These are phyloP conservation scores for Pseudonitzschia pungens DNA, from an alignment of 108 stramenopile species.

Conservation along the genomic window DNA sequence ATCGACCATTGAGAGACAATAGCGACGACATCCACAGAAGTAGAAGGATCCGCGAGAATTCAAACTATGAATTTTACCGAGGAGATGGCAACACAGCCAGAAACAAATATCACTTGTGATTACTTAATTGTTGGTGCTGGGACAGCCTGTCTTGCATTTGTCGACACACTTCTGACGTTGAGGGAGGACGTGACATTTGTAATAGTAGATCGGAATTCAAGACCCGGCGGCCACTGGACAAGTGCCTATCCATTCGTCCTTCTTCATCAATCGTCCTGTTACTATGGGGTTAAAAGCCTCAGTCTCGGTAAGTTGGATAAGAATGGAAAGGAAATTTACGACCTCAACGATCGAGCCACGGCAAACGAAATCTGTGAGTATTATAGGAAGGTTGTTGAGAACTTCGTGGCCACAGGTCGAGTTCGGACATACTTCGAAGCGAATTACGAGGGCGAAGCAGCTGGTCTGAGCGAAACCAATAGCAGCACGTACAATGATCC, in stretches of 20 bases:
- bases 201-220: slow-evolving; percentile 28
- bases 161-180: slow-evolving; percentile 34
- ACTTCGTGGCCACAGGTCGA: slow-evolving; percentile 21
- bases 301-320: slow-evolving; percentile 23
- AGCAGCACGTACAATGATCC: neutral
- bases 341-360: slow-evolving; percentile 23
- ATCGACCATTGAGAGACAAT: too few species aligned
- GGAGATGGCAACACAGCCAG: neutral
- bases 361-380: slow-evolving; percentile 26
- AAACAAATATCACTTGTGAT: slow-evolving; percentile 22
- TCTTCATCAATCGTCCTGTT: slow-evolving; percentile 33
- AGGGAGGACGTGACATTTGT: slow-evolving; percentile 14
- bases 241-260: slow-evolving; percentile 33
- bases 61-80: neutral
- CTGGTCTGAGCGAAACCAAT: neutral
- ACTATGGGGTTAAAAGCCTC: slow-evolving; percentile 26
- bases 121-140: slow-evolving; percentile 45
- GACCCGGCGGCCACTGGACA: slow-evolving; percentile 39
- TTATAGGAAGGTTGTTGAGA: neutral
- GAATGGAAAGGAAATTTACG: slow-evolving; percentile 11
- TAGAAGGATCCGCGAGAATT: neutral
- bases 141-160: slow-evolving; percentile 32
- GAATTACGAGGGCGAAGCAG: slow-evolving; percentile 4
- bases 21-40: too few species aligned
- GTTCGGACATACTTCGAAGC: neutral